phyloP scores from a whole-genome alignment of 2,329 filamentous ascomycete genomes.

The Byssothecium circinans region DNA sequence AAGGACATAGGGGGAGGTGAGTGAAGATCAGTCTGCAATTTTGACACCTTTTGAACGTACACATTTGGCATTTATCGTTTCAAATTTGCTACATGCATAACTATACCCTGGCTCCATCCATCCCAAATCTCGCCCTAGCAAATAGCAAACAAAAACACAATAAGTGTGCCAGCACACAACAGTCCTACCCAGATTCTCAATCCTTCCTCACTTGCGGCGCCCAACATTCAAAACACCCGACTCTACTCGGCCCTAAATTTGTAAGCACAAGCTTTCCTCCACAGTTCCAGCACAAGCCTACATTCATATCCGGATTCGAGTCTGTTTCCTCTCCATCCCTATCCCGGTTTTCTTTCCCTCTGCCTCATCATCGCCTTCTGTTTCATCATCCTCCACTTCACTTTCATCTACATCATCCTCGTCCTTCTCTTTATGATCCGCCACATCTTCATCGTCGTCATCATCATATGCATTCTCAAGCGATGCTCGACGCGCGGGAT shows the following conservation, averaged over 20 bases:
- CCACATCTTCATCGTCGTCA: background rate
- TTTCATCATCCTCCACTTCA: background rate
- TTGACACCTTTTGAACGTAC: background rate
- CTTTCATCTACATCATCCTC: background rate
- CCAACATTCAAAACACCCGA: conserved; percentile 1
- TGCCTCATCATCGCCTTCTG: background rate
- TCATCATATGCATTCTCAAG: background rate
- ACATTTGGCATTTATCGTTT: background rate
- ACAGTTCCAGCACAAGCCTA: background rate
- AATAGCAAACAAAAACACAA: background rate
- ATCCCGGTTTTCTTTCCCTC: background rate
- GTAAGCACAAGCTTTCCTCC: background rate
- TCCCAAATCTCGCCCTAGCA: background rate
- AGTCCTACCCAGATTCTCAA: background rate
- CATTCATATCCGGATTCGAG: conserved; percentile 3
- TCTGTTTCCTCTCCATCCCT: background rate
- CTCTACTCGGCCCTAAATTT: background rate
- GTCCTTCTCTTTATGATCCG: background rate
- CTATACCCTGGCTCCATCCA: background rate
- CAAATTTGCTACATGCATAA: background rate
- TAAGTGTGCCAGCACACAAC: background rate
- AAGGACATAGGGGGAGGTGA: background rate
- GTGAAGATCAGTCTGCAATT: background rate
- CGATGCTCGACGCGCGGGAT: background rate
- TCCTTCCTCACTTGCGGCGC: background rate